Evolutionary conservation across 495 filamentous ascomycete species (phyloP), one percentile per base, ranked within the genome.

Genomic region (Peziza echinospora): DNA sequence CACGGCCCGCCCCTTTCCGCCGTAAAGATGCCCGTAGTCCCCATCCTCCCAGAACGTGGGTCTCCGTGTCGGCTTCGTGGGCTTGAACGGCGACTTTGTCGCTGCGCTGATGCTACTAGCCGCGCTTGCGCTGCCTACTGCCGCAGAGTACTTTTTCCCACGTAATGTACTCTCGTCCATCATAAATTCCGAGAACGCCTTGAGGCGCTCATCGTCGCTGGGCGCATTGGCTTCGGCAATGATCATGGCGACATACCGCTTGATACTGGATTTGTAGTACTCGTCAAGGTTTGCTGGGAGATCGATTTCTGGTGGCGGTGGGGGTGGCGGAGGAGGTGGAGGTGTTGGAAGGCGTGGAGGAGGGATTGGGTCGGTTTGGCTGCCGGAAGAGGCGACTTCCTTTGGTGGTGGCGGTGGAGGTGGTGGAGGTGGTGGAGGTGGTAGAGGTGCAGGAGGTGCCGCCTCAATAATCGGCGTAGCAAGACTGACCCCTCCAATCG

Each of bases 161-260:
- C 56, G 56, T 17, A 59, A 34, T 26, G 52, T 59, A 22, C 55
- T 59, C 41, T 59, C 56, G 9, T 55, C 46, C 24, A 59, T 52
- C 56, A 59, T 59, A 26, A 59, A 59, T 4, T 53, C 48, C 1
- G 54, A 49, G 21, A 59, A 59, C 2, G 59, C 40, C 25, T 41
- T 59, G 8, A 59, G 41, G 25, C 59, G 59, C 22, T 55, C 56
- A 16, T 59, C 47, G 19, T 59, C 56, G 1, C 47, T 59, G 8
- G 43, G 34, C 26, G 56, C 56, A 10, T 34, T 49, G 6, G 54
- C 56, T 42, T 59, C 56, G 5, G 45, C 49, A 16, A 55, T 41
- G 11, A 59, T 59, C 56, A 59, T 59, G 11, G 44, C 47, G 37
- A 59, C 46, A 37, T 55, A 59, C 10, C 56, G 52, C 1, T 56